Percentiles rank a stretch among this genome's conserved stretches.
Evolutionary conservation across 305 asterid species (phyloP).

Genomic region (Fraxinus sp.): DNA sequence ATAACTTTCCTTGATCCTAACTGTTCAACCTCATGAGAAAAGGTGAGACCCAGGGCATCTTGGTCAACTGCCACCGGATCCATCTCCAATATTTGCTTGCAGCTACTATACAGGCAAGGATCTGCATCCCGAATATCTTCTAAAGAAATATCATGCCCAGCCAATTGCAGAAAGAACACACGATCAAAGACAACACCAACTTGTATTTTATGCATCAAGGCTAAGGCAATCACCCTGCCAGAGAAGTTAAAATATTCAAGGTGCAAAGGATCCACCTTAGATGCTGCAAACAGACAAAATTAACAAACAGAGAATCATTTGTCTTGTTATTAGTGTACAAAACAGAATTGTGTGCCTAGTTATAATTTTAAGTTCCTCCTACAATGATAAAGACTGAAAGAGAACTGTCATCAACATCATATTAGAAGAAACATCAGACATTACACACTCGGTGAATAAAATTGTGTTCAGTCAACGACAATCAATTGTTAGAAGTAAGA

Average conservation of each 20-base stretch:
- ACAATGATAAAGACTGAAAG: neutral
- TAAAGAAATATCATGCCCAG: constrained; percentile 53
- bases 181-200: constrained; percentile 79
- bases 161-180: constrained; percentile 61
- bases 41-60: constrained; percentile 78
- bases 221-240: constrained; percentile 81
- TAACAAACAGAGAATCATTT: neutral
- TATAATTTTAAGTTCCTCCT: constrained; percentile 10
- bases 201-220: constrained; percentile 84
- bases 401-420: neutral
- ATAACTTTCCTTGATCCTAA: constrained; percentile 66
- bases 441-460: neutral
- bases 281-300: constrained; percentile 55
- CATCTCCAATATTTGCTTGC: constrained; percentile 85
- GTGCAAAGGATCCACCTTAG: constrained; percentile 79
- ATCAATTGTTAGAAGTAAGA: constrained; percentile 5
- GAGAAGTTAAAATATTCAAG: constrained; percentile 70
- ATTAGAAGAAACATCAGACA: neutral
- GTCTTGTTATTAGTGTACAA: constrained; percentile 14
- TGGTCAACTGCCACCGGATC: constrained; percentile 68
- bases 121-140: constrained; percentile 82
- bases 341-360: constrained; percentile 18
- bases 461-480: neutral
- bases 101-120: constrained; percentile 72
- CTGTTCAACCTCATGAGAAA: constrained; percentile 68